phyloP scores from a whole-genome alignment of 2,329 filamentous ascomycete genomes.

The Neofusicoccum sp. region DNA sequence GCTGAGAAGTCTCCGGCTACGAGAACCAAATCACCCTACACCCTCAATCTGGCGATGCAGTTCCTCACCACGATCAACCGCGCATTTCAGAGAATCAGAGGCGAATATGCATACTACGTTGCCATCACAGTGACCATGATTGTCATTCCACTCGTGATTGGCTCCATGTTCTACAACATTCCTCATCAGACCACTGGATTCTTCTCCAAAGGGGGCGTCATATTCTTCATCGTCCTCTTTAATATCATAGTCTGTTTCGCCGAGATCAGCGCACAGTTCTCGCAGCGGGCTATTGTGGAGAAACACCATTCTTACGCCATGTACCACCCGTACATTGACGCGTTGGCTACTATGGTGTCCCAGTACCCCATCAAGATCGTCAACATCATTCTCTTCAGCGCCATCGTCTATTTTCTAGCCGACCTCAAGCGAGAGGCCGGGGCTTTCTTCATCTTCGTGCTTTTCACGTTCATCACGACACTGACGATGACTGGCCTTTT shows the following conservation, averaged over 20 bases:
- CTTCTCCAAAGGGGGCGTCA: conserved; percentile 71
- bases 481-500: conserved; percentile 84
- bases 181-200: conserved; percentile 65
- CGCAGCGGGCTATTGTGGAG: conserved; percentile 87
- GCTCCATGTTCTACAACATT: conserved; percentile 79
- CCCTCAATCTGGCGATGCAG: conserved; percentile 73
- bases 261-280: conserved; percentile 65
- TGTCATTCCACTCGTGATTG: conserved; percentile 72
- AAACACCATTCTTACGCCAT: conserved; percentile 84
- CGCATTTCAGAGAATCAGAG: conserved; percentile 72
- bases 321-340: conserved; percentile 86
- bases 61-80: conserved; percentile 75
- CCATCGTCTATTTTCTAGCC: conserved; percentile 83
- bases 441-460: conserved; percentile 80
- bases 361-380: conserved; percentile 79
- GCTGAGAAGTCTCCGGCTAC: conserved; percentile 46
- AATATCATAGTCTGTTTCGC: conserved; percentile 79
- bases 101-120: conserved; percentile 72
- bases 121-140: conserved; percentile 69
- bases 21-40: conserved; percentile 75
- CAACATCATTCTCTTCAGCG: conserved; percentile 73
- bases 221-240: conserved; percentile 86
- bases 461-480: conserved; percentile 71
- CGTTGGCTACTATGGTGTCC: conserved; percentile 77
- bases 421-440: conserved; percentile 72